phyloP scores from a whole-genome alignment of 768 basidiomycete genomes.

The Lactifluus volemus region DNA sequence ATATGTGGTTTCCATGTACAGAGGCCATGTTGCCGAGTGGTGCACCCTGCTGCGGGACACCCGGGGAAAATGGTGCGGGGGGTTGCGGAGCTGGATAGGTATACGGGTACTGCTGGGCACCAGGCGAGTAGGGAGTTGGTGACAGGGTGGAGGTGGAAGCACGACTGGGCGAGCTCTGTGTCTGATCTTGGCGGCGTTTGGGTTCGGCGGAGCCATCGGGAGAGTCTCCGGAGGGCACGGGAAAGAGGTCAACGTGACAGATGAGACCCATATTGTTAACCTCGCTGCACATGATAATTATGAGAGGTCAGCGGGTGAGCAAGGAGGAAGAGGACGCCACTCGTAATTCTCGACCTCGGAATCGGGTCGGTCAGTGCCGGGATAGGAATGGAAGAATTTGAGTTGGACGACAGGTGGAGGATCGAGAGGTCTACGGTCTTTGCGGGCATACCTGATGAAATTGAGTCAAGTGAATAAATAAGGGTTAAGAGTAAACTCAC shows the following conservation, averaged over 20 bases:
- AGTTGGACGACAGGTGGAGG: conserved; percentile 24
- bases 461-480: background rate
- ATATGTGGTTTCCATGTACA: background rate
- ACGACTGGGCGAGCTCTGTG: conserved; percentile 7
- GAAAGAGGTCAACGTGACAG: conserved; percentile 73
- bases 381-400: conserved; percentile 19
- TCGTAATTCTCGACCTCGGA: conserved; percentile 18
- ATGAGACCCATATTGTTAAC: conserved; percentile 57
- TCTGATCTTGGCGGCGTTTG: conserved; percentile 9
- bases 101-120: conserved; percentile 17
- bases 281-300: conserved; percentile 32
- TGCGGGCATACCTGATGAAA: conserved; percentile 20
- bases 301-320: background rate
- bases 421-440: conserved; percentile 23
- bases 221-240: conserved; percentile 30
- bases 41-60: background rate
- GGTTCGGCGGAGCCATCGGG: conserved; percentile 1
- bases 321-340: conserved; percentile 2
- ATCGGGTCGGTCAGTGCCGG: conserved; percentile 8
- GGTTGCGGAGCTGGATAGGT: conserved; percentile 20
- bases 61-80: conserved; percentile 1
- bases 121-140: conserved; percentile 18
- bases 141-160: conserved; percentile 19
- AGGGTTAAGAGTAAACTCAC: conserved; percentile 16
- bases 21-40: background rate